Evolutionary conservation across 257 asterid species (phyloP).

Genomic region (Ilex aquifolium): DNA sequence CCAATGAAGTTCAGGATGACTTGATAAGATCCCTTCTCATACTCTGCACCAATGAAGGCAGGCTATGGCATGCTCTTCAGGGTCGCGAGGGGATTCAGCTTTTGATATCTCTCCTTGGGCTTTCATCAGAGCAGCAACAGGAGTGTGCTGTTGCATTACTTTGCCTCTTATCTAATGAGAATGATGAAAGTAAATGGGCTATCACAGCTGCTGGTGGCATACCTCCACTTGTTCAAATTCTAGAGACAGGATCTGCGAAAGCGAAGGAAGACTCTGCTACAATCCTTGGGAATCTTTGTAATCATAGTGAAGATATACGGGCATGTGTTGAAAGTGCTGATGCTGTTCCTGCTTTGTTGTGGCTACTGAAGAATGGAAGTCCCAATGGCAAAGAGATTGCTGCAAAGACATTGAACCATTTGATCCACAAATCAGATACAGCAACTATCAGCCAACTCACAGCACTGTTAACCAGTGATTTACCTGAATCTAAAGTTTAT

Average conservation of each 20-base stretch:
- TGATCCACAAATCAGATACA: constrained; percentile 98
- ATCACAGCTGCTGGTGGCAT: constrained; percentile 99
- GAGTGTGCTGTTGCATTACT: constrained; percentile 98
- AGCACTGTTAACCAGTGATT: constrained; percentile 80
- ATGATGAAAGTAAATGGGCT: constrained; percentile 99
- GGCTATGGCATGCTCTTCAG: constrained; percentile 94
- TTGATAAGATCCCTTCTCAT: constrained; percentile 72
- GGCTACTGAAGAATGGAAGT: constrained; percentile 96
- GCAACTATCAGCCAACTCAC: constrained; percentile 98
- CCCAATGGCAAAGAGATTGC: constrained; percentile 95
- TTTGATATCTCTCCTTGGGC: constrained; percentile 93
- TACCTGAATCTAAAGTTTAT: constrained; percentile 92
- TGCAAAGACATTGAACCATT: constrained; percentile 90
- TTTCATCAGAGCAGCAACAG: constrained; percentile 99
- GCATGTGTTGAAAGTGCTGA: constrained; percentile 99
- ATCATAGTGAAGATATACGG: constrained; percentile 98
- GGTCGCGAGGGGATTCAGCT: constrained; percentile 99
- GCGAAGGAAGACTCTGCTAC: constrained; percentile 99
- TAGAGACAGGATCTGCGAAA: constrained; percentile 92
- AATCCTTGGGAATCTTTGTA: constrained; percentile 94
- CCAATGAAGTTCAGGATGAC: constrained; percentile 89
- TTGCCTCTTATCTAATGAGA: constrained; percentile 82
- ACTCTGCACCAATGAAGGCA: constrained; percentile 83
- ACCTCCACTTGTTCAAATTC: constrained; percentile 96
- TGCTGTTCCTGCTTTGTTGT: constrained; percentile 95